Evolutionary conservation across 345 rosid genomes (phyloP), one percentile per base, ranked within the genome.

Genomic region (Camelina sativa): DNA sequence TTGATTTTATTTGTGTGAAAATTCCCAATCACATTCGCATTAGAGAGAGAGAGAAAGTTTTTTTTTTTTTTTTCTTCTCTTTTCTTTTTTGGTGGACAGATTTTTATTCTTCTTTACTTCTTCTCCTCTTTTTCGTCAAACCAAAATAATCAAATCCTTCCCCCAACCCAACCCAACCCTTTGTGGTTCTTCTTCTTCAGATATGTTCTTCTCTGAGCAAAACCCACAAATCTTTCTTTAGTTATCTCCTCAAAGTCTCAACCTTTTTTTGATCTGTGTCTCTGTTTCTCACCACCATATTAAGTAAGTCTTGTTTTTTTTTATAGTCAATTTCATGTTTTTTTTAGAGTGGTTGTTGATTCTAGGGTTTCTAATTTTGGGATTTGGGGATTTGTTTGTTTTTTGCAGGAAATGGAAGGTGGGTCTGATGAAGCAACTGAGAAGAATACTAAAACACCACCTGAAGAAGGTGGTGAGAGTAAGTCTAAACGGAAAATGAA

Each of bases 401-500:
- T 32, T 35, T 19, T 8, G 7, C 7, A 65, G 47, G 50, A 62
- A 80, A 86, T 85, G 91, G 88, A 82, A 79, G 88, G 46, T 38
- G 82, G 62, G 30, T 79, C 73, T 7, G 91, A 86, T 51, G 90
- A 86, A 57, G 88, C 59, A 22, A 28, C 30, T 28, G 30, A 0
- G 30, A 88, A 84, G 79, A 89, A 85, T 81, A 88, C 72, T 82
- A 88, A 85, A 80, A 76, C 84, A 80, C 76, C 88, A 22, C 79
- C 80, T 50, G 96, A 86, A 81, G 91, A 84, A 61, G 17, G 50
- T 47, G 81, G 37, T 66, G 88, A 84, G 64, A 73, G 50, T 43
- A 91, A 84, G 88, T 79, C 91, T 34, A 93, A 91, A 83, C 81
- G 98, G 23, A 85, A 89, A 81, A 93, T 93, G 97, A 91, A 93